Evolutionary conservation across 495 filamentous ascomycete genomes (phyloP).

Genomic region (Lasiosphaeria ovina): DNA sequence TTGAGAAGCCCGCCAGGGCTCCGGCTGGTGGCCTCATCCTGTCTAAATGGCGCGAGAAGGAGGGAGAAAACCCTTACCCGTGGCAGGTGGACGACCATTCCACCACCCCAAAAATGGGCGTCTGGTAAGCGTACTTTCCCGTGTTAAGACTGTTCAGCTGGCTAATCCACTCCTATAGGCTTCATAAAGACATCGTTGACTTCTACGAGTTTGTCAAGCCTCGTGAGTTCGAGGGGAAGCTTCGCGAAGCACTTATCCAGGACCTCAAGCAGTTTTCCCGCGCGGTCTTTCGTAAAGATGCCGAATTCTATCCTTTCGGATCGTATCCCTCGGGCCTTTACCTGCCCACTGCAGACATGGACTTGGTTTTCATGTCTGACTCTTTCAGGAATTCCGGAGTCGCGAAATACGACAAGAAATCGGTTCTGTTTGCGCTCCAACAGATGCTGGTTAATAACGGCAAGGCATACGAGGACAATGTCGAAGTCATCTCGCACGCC

Average conservation of each 20-base stretch:
- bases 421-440: conserved; percentile 38
- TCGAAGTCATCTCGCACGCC: conserved; percentile 67
- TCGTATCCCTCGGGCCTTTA: conserved; percentile 90
- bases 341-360: conserved; percentile 89
- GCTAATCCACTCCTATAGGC: conserved; percentile 38
- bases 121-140: conserved; percentile 46
- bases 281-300: conserved; percentile 45
- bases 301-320: conserved; percentile 72
- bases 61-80: conserved; percentile 50
- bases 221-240: conserved; percentile 66
- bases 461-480: conserved; percentile 49
- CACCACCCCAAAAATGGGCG: conserved; percentile 38
- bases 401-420: conserved; percentile 37
- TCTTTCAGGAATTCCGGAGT: conserved; percentile 45
- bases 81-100: conserved; percentile 59
- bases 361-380: conserved; percentile 78
- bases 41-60: conserved; percentile 52
- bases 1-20: conserved; percentile 46
- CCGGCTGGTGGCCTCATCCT: conserved; percentile 49
- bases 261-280: conserved; percentile 55
- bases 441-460: conserved; percentile 21
- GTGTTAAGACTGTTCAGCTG: neutral
- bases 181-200: conserved; percentile 85
- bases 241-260: conserved; percentile 68
- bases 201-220: conserved; percentile 84